phyloP scores from a whole-genome alignment of 2,329 filamentous ascomycete species.

The Epichloe baconii region DNA sequence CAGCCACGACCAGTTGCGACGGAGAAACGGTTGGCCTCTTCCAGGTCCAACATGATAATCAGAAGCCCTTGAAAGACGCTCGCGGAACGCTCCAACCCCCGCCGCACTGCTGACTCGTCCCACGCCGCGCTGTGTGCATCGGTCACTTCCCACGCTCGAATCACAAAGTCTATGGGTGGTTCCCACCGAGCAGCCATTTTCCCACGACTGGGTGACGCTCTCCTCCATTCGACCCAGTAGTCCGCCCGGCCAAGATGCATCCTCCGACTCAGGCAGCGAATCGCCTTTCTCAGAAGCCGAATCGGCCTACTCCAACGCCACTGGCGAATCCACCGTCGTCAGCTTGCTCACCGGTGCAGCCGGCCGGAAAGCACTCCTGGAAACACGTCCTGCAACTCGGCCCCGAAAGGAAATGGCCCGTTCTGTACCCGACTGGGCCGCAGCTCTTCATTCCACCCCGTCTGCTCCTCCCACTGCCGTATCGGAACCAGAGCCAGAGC shows the following conservation, averaged over 20 bases:
- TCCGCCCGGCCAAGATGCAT: background rate
- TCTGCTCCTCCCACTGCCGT: background rate
- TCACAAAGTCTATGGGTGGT: constrained; percentile 5
- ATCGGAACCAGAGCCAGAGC: background rate
- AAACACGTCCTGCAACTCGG: background rate
- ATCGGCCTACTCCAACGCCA: constrained; percentile 5
- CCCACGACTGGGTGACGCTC: constrained; percentile 7
- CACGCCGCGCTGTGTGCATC: background rate
- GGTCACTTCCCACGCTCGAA: background rate
- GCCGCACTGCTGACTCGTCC: constrained; percentile 2
- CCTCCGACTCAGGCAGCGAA: constrained; percentile 7
- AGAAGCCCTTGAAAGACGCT: background rate
- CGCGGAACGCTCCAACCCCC: background rate
- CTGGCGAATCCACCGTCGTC: constrained; percentile 5
- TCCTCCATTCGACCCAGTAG: constrained; percentile 6
- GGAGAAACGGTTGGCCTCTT: background rate
- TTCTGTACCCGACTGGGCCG: background rate
- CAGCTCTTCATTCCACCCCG: background rate
- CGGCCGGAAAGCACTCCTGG: background rate
- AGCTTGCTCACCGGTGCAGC: constrained; percentile 1
- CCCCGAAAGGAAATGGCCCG: background rate
- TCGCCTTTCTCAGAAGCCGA: constrained; percentile 8
- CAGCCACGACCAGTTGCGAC: background rate
- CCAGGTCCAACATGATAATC: background rate
- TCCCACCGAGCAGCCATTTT: background rate